Evolutionary conservation across 305 asterid genomes (phyloP).

Genomic region (Solanum hybrid): DNA sequence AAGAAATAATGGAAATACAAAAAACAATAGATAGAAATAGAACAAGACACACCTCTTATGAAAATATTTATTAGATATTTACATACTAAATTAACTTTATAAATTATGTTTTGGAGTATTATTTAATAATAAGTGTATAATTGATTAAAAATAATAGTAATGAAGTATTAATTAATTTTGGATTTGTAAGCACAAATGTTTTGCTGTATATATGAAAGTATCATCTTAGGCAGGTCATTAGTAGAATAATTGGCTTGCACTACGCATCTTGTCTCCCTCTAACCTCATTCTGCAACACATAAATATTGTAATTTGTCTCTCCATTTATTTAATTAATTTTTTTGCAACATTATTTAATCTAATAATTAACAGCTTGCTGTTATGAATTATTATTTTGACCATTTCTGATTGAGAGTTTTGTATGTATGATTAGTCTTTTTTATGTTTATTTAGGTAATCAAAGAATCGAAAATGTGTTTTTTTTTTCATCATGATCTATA

Average conservation of each 20-base stretch:
- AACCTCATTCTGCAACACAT: neutral
- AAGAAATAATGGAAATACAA: neutral
- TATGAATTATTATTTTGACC: neutral
- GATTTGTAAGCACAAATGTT: neutral
- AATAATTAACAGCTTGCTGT: neutral
- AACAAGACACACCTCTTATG: neutral
- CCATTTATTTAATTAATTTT: neutral
- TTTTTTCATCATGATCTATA: neutral
- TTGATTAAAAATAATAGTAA: neutral
- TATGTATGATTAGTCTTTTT: neutral
- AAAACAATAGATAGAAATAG: neutral
- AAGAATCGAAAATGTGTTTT: neutral
- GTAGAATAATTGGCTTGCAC: neutral
- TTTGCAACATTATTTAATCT: neutral
- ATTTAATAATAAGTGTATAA: neutral
- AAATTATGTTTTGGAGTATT: neutral
- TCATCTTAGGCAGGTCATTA: slow-evolving; percentile 1
- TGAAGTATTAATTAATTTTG: neutral
- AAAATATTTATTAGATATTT: neutral
- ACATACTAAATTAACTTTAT: neutral
- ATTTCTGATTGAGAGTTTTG: neutral
- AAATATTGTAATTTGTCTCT: neutral
- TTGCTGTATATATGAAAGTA: neutral
- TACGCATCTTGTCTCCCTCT: neutral
- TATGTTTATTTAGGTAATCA: neutral